Conservation (phyloP, 2,329 filamentous ascomycete genomes). For the Xylariomycetidae sp. region DNA sequence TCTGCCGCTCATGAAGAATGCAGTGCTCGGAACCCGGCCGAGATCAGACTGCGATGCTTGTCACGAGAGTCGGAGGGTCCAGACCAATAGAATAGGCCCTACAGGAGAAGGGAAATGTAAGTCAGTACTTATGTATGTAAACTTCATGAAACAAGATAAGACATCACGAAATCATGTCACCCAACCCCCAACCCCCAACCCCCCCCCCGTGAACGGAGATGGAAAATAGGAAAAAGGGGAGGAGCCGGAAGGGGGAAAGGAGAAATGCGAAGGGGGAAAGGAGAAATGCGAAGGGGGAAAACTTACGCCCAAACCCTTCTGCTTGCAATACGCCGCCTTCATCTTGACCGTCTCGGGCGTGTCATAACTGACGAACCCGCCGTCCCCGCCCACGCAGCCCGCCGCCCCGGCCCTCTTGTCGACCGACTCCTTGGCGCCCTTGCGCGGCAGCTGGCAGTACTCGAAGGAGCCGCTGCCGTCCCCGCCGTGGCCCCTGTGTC, state of each 20-base stretch:
- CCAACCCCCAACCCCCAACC: no score
- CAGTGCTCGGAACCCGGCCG: constrained; percentile 54
- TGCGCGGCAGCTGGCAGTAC: constrained; percentile 63
- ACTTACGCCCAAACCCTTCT: constrained; percentile 62
- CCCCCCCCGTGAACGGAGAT: no score
- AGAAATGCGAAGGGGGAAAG: constrained; percentile 4
- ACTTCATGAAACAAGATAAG: neutral
- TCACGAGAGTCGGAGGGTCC: constrained; percentile 65
- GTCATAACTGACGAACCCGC: constrained; percentile 77
- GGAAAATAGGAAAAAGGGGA: constrained; percentile 6
- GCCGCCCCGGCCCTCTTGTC: constrained; percentile 66
- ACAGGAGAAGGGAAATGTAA: no score
- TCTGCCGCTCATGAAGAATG: constrained; percentile 41
- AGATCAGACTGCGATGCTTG: constrained; percentile 52
- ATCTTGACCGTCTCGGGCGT: constrained; percentile 70
- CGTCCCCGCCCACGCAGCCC: constrained; percentile 67
- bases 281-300: constrained; percentile 2
- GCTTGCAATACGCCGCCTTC: constrained; percentile 70
- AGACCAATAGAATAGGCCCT: constrained; percentile 80
- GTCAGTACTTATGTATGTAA: no score
- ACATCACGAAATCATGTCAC: constrained; percentile 3
- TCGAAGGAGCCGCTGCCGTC: constrained; percentile 68
- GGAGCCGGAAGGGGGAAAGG: neutral
- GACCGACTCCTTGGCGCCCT: constrained; percentile 58
- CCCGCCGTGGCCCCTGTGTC: constrained; percentile 46